A percentile compares a stretch with the other conserved stretches of the same genome.
These are phyloP conservation scores for Podila clonocystis DNA, from an alignment of 192 early-diverging fungal genomes.

Conservation along the genomic window DNA sequence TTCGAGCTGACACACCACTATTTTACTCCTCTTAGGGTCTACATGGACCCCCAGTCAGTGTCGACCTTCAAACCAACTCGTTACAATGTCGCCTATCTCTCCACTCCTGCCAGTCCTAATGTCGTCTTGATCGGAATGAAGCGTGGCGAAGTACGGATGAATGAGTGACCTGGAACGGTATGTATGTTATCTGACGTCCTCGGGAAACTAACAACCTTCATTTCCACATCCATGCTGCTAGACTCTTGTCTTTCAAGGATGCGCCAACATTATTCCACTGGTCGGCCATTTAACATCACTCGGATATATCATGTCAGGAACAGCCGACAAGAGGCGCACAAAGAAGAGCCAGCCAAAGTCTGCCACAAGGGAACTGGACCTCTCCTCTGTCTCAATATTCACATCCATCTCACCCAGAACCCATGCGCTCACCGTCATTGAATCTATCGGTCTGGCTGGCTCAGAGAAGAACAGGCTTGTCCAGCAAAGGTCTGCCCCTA, in stretches of 20 bases:
- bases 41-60: slow-evolving; percentile 39
- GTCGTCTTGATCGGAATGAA: slow-evolving; percentile 54
- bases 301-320: slow-evolving; percentile 53
- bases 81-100: slow-evolving; percentile 29
- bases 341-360: slow-evolving; percentile 8
- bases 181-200: not conserved
- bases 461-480: slow-evolving; percentile 4
- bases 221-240: slow-evolving; percentile 6
- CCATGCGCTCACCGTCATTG: slow-evolving; percentile 54
- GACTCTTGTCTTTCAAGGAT: slow-evolving; percentile 62
- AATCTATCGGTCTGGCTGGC: slow-evolving; percentile 29
- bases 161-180: not conserved
- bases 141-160: slow-evolving; percentile 50
- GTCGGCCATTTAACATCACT: slow-evolving; percentile 53
- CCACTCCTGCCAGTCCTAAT: slow-evolving; percentile 11
- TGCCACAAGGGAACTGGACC: slow-evolving; percentile 13
- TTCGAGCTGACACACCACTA: not conserved
- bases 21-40: slow-evolving; percentile 7
- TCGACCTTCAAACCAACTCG: slow-evolving; percentile 48
- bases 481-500: slow-evolving; percentile 5
- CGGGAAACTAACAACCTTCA: not conserved
- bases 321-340: slow-evolving; percentile 9
- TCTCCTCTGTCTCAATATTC: slow-evolving; percentile 37
- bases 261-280: slow-evolving; percentile 54
- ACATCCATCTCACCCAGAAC: slow-evolving; percentile 60